phyloP scores from a whole-genome alignment of 352 stramenopile species.

The Globisporangium middletonii region DNA sequence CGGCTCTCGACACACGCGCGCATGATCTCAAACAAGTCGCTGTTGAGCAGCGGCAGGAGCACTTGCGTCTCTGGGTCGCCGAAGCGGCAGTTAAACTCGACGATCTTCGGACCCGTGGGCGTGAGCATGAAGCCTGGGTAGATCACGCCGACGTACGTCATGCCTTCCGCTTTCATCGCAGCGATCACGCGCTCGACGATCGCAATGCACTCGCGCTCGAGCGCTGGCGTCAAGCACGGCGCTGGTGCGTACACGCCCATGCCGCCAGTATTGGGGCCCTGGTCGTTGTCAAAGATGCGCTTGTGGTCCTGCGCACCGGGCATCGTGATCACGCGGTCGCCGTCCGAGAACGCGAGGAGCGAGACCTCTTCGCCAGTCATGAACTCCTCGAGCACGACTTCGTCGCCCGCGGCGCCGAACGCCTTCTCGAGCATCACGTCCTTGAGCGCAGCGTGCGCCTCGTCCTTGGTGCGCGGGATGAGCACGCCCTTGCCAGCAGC shows the following conservation, averaged over 20 bases:
- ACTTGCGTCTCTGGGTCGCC: conserved; percentile 99
- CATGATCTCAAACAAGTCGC: conserved; percentile 98
- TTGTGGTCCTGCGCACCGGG: conserved; percentile 99
- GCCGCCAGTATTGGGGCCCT: conserved; percentile 97
- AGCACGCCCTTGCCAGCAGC: conserved; percentile 99
- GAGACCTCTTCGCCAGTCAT: conserved; percentile 98
- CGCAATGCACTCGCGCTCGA: conserved; percentile 90
- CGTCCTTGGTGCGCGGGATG: conserved; percentile 91
- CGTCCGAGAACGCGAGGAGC: conserved; percentile 97
- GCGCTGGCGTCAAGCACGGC: conserved; percentile 91
- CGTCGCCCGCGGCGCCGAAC: conserved; percentile 94
- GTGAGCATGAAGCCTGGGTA: conserved; percentile 99
- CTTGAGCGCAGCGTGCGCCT: conserved; percentile 91
- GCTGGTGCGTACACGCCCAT: conserved; percentile 99
- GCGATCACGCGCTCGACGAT: conserved; percentile 75
- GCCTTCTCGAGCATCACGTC: conserved; percentile 97
- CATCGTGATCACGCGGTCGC: conserved; percentile 93
- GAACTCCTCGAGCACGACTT: conserved; percentile 98
- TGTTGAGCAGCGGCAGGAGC: conserved; percentile 96
- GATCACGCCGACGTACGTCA: conserved; percentile 97
- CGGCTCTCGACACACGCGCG: conserved; percentile 92
- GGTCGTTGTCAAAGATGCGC: conserved; percentile 95
- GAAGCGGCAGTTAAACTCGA: conserved; percentile 99
- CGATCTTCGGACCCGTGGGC: conserved; percentile 88
- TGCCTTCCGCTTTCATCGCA: conserved; percentile 91